Percentiles rank a stretch among this genome's conserved stretches.
phyloP scores from a whole-genome alignment of 768 basidiomycete species.

The Russula sp. region DNA sequence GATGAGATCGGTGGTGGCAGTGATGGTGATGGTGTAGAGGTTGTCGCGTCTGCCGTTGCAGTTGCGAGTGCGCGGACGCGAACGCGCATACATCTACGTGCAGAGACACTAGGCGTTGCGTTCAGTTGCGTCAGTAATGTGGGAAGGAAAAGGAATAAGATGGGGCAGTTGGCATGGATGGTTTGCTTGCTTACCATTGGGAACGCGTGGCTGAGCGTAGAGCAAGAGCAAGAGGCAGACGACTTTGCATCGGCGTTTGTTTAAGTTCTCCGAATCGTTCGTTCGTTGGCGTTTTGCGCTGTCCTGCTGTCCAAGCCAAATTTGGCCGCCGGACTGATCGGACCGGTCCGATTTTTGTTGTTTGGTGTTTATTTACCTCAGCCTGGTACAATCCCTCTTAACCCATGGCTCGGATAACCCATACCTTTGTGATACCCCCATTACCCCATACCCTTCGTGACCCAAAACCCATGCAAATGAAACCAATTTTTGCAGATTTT shows the following conservation, averaged over 20 bases:
- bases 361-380: background rate
- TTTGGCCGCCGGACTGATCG: background rate
- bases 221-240: slow-evolving; percentile 1
- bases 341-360: background rate
- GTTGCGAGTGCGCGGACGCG: slow-evolving; percentile 24
- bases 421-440: too few relatives aligned
- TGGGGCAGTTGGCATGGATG: too few relatives aligned
- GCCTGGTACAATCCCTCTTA: too few relatives aligned
- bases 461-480: too few relatives aligned
- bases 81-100: background rate
- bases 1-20: slow-evolving; percentile 28
- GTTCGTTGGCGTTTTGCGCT: background rate
- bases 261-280: background rate
- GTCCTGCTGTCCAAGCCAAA: too few relatives aligned
- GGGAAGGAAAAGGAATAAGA: too few relatives aligned
- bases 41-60: slow-evolving; percentile 50
- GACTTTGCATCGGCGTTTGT: slow-evolving; percentile 6
- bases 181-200: background rate
- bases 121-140: background rate
- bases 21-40: slow-evolving; percentile 39
- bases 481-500: too few relatives aligned
- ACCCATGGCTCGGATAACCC: too few relatives aligned
- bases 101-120: slow-evolving; percentile 6
- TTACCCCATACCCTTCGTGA: too few relatives aligned
- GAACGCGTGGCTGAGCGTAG: slow-evolving; percentile 8